Conservation (phyloP, 164 flowering plant species). For the Vitis rupestris region DNA sequence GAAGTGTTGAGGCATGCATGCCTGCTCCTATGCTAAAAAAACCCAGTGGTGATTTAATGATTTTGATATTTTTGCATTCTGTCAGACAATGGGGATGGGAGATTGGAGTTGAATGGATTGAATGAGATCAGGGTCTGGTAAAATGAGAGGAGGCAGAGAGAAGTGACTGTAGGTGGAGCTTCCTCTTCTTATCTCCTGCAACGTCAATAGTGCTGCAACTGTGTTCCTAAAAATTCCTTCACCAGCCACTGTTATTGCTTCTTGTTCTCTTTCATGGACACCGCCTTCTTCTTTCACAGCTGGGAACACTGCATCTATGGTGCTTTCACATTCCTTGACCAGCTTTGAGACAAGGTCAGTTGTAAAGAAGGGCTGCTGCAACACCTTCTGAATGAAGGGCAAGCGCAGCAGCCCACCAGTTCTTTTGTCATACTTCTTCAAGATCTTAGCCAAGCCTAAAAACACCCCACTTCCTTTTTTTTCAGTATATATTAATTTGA, state of each 20-base stretch:
- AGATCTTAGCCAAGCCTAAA: slow-evolving; percentile 57
- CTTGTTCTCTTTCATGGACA: slow-evolving; percentile 9
- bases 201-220: slow-evolving; percentile 51
- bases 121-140: slow-evolving; percentile 41
- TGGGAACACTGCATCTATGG: slow-evolving; percentile 42
- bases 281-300: slow-evolving; percentile 1
- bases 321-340: slow-evolving; percentile 53
- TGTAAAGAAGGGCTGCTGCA: slow-evolving; percentile 58
- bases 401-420: slow-evolving; percentile 39
- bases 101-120: slow-evolving; percentile 36
- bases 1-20: too few relatives aligned
- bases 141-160: slow-evolving; percentile 56
- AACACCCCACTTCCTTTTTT: not conserved
- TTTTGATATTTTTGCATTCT: not conserved
- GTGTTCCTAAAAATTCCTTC: slow-evolving; percentile 49
- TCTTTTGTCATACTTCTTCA: slow-evolving; percentile 72
- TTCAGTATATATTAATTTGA: too few relatives aligned
- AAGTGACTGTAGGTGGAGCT: slow-evolving; percentile 63
- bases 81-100: slow-evolving; percentile 34
- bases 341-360: slow-evolving; percentile 53
- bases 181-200: slow-evolving; percentile 58
- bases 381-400: slow-evolving; percentile 26
- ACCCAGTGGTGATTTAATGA: too few relatives aligned
- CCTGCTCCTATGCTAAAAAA: too few relatives aligned
- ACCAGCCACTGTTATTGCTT: slow-evolving; percentile 15